These are phyloP conservation scores for Liriodendron chinense DNA, from an alignment of 164 flowering plant species.

Conservation along the genomic window DNA sequence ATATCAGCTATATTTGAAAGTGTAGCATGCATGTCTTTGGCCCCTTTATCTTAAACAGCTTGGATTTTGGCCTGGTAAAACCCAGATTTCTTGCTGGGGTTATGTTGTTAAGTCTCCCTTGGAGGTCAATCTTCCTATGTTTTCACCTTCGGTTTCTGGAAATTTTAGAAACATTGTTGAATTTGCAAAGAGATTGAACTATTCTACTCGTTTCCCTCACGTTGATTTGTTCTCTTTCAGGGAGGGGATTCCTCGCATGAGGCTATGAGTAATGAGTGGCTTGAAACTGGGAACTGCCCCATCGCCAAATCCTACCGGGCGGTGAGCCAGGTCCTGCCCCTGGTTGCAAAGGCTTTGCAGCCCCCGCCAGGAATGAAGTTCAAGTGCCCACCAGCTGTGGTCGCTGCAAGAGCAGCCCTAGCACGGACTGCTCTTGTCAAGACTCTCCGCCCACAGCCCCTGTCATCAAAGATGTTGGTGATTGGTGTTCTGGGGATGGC, in stretches of 20 bases:
- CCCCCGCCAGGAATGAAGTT: slow-evolving; percentile 71
- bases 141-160: background rate
- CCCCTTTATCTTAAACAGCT: too few relatives aligned
- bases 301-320: slow-evolving; percentile 82
- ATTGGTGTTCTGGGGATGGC: slow-evolving; percentile 79
- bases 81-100: too few relatives aligned
- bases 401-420: slow-evolving; percentile 82
- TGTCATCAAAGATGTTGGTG: slow-evolving; percentile 60
- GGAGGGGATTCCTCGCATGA: slow-evolving; percentile 51
- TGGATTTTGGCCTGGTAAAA: too few relatives aligned
- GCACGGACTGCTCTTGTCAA: slow-evolving; percentile 71
- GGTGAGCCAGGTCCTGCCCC: slow-evolving; percentile 61
- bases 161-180: background rate
- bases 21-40: too few relatives aligned
- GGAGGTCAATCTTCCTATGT: background rate
- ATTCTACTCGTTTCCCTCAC: slow-evolving; percentile 1
- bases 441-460: slow-evolving; percentile 67
- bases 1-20: too few relatives aligned
- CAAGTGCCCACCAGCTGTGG: slow-evolving; percentile 74
- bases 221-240: slow-evolving; percentile 26
- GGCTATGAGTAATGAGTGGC: slow-evolving; percentile 71
- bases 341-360: slow-evolving; percentile 61
- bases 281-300: slow-evolving; percentile 77
- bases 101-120: background rate
- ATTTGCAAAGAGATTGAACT: background rate